Evolutionary conservation across 208 protist species (phyloP).

Genomic region (Acanthamoeba healyi): DNA sequence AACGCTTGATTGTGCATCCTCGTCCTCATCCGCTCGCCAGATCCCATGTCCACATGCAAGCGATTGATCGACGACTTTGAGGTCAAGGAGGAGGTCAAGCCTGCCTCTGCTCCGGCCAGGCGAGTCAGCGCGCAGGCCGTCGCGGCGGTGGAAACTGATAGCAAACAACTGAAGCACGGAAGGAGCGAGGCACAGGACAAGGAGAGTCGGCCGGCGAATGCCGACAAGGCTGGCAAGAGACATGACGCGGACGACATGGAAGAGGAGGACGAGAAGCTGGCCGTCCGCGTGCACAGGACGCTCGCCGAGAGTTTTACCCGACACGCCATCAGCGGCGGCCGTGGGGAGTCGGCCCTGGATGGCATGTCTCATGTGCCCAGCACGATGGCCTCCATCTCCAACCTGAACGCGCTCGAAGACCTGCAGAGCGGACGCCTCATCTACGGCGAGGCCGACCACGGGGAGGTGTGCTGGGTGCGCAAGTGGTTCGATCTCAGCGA

Average conservation of each 20-base stretch:
- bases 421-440: not conserved
- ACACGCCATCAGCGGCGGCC: too few species aligned
- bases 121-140: not conserved
- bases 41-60: conserved; percentile 8
- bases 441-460: not conserved
- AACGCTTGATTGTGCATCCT: not conserved
- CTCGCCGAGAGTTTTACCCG: conserved; percentile 39
- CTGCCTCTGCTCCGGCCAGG: too few species aligned
- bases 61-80: conserved; percentile 67
- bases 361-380: too few species aligned
- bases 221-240: too few species aligned
- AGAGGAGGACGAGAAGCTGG: not conserved
- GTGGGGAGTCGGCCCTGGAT: too few species aligned
- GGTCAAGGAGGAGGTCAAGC: conserved; percentile 29
- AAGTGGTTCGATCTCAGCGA: conserved; percentile 96
- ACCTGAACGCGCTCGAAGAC: not conserved
- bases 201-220: too few species aligned
- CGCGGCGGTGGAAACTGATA: not conserved
- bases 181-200: not conserved
- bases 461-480: conserved; percentile 92
- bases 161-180: not conserved
- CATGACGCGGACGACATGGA: not conserved
- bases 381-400: not conserved
- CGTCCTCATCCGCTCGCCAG: not conserved
- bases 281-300: not conserved